Conservation (phyloP, 2,329 filamentous ascomycete genomes). For the Coleophoma cylindrospora region DNA sequence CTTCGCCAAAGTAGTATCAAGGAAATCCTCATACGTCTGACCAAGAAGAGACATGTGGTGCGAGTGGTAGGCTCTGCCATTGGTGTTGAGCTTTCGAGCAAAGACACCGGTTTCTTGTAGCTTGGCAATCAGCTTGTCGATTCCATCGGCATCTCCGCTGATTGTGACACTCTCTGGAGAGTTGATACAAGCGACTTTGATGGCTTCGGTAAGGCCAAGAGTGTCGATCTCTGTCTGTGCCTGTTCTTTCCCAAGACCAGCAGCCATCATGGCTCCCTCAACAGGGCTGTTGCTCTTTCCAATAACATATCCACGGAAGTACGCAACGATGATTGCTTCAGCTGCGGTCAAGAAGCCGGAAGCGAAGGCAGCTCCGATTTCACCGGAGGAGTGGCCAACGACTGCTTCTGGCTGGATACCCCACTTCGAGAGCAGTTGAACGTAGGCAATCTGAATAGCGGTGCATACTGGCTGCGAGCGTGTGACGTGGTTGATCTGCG, state of each 20-base stretch:
- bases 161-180: constrained; percentile 11
- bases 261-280: constrained; percentile 47
- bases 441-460: constrained; percentile 35
- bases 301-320: constrained; percentile 4
- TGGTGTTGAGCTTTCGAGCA: constrained; percentile 1
- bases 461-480: constrained; percentile 34
- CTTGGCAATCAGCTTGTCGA: neutral
- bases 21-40: neutral
- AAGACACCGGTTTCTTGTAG: neutral
- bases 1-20: neutral
- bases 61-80: neutral
- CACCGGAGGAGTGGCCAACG: constrained; percentile 31
- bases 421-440: constrained; percentile 23
- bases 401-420: constrained; percentile 32
- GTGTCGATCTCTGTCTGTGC: neutral
- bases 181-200: constrained; percentile 26
- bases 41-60: neutral
- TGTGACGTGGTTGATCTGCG: too few relatives aligned
- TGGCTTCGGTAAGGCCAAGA: neutral
- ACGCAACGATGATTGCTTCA: constrained; percentile 19
- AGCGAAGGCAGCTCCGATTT: constrained; percentile 39
- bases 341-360: constrained; percentile 24
- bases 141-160: constrained; percentile 4
- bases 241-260: constrained; percentile 27
- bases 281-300: neutral